phyloP scores from a whole-genome alignment of 352 stramenopile genomes.

The Phytophthora lateralis region DNA sequence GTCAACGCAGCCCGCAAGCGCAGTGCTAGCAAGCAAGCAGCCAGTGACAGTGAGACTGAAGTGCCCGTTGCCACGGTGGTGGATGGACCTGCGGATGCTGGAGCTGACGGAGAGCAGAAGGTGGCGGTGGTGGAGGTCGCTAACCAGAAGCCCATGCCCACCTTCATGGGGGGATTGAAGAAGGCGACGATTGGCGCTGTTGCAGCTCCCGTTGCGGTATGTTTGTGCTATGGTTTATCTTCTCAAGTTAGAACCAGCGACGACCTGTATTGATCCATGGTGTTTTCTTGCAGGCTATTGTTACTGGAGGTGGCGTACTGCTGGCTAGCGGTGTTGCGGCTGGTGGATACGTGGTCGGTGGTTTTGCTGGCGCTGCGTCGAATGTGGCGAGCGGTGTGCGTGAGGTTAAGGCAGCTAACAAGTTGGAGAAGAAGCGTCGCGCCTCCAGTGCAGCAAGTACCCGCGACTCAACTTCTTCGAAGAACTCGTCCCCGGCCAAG shows the following conservation, averaged over 20 bases:
- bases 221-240: slow-evolving; percentile 9
- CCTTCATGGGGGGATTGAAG: slow-evolving; percentile 85
- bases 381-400: slow-evolving; percentile 84
- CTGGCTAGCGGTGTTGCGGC: slow-evolving; percentile 80
- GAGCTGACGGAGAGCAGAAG: slow-evolving; percentile 29
- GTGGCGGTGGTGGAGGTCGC: slow-evolving; percentile 30
- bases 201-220: slow-evolving; percentile 78
- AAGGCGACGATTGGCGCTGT: slow-evolving; percentile 86
- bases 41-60: slow-evolving; percentile 48
- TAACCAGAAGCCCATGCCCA: slow-evolving; percentile 76
- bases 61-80: slow-evolving; percentile 22
- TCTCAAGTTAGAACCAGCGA: not conserved
- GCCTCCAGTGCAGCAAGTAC: slow-evolving; percentile 44
- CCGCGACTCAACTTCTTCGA: slow-evolving; percentile 31
- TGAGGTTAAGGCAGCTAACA: slow-evolving; percentile 84
- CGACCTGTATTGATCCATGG: slow-evolving; percentile 4
- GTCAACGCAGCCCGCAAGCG: slow-evolving; percentile 76
- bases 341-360: slow-evolving; percentile 79
- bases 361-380: slow-evolving; percentile 77
- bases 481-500: slow-evolving; percentile 25
- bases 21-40: slow-evolving; percentile 50
- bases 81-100: slow-evolving; percentile 14
- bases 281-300: slow-evolving; percentile 53
- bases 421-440: slow-evolving; percentile 64
- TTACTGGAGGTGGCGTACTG: slow-evolving; percentile 76